Conservation (phyloP, 2,329 filamentous ascomycete genomes). For the Coniochaeta sp. region DNA sequence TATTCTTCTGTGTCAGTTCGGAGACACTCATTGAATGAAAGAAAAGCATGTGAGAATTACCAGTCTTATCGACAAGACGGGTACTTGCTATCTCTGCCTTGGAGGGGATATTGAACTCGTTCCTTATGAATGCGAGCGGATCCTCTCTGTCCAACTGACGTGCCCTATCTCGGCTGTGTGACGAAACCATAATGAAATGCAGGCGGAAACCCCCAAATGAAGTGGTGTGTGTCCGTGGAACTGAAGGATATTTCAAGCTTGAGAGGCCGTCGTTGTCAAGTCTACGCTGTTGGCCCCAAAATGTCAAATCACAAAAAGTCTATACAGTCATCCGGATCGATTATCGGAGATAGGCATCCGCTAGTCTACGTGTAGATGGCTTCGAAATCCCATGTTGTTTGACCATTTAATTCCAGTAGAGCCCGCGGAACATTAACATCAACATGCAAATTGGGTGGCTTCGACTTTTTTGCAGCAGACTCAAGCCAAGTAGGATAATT, state of each 20-base stretch:
- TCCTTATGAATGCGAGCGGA: constrained; percentile 12
- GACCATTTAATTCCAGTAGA: background rate
- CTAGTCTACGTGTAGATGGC: too few relatives aligned
- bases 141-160: constrained; percentile 14
- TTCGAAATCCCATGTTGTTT: background rate
- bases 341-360: too few relatives aligned
- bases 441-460: too few relatives aligned
- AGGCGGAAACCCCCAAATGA: background rate
- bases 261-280: too few relatives aligned
- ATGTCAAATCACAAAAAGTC: too few relatives aligned
- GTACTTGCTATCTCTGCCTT: constrained; percentile 16
- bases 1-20: background rate
- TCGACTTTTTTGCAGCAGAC: too few relatives aligned
- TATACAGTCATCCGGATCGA: too few relatives aligned
- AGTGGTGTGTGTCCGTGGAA: too few relatives aligned
- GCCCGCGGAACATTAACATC: background rate
- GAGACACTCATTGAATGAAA: background rate
- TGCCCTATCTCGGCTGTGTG: background rate
- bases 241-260: too few relatives aligned
- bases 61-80: constrained; percentile 9
- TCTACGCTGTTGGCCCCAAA: too few relatives aligned
- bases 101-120: constrained; percentile 19
- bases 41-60: background rate
- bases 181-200: background rate
- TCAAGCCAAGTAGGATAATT: too few relatives aligned